Evolutionary conservation across 2,329 filamentous ascomycete species (phyloP), one percentile per base, ranked within the genome.

Genomic region (Fusarium paranaense): DNA sequence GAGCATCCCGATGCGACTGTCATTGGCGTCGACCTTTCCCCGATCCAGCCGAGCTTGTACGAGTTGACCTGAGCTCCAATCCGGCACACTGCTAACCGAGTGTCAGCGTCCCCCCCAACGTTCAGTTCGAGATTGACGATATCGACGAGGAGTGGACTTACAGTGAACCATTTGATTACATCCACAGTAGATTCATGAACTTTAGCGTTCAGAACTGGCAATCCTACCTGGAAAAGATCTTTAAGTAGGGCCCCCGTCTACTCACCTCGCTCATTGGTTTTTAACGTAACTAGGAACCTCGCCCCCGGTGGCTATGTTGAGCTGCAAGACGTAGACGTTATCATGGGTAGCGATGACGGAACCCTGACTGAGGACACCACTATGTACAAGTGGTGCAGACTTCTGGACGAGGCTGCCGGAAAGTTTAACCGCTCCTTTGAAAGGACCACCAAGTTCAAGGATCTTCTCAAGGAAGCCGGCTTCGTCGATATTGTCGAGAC

Each of bases 401-500:
- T 81, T 3, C 75, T 83, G 4, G 67, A 70, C 1, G 72, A 82
- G 42, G 80, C 77, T 4, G 78, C 77, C 18, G 62, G 30, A 6
- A 80, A 79, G 4, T 63, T 82, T 2, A 77, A 80, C 0, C 77
- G 82, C 2, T 73, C 78, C 0, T 74, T 82, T 9, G 67, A 69
- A 6, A 74, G 70, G 5, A 80, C 76, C 0, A 47, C 70, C 8
- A 63, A 72, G 4, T 70, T 76, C 16, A 80, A 77, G 40, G 42
- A 74, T 7, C 80, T 83, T 45, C 79, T 90, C 61, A 76, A 78
- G 13, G 84, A 86, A 18, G 85, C 85, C 0, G 89, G 89, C 0
- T 90, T 90, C 68, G 80, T 82, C 50, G 82, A 89, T 68, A 82
- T 91, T 0, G 76, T 80, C 0, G 85, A 89, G 73, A 80, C 82